These are phyloP conservation scores for Coccomyxa sp. DNA, from an alignment of 139 green algal species.

Conservation along the genomic window DNA sequence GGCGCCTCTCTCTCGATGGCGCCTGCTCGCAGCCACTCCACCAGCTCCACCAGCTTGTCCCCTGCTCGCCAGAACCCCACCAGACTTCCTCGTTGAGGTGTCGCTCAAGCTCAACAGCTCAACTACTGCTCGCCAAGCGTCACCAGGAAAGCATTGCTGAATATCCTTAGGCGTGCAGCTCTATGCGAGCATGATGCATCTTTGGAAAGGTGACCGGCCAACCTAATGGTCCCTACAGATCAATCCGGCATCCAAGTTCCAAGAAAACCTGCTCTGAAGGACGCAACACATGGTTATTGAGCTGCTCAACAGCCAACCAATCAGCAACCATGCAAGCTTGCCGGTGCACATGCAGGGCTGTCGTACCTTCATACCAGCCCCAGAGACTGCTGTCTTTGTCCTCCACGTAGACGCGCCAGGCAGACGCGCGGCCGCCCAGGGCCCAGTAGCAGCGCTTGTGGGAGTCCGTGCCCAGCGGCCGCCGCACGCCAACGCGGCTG, in stretches of 20 bases:
- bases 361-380: slow-evolving; percentile 46
- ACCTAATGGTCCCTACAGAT: too few relatives aligned
- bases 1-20: slow-evolving; percentile 34
- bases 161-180: too few relatives aligned
- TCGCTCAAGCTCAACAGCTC: too few relatives aligned
- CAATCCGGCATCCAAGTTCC: too few relatives aligned
- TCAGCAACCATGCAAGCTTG: too few relatives aligned
- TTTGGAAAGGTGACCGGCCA: too few relatives aligned
- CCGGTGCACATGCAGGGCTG: background rate
- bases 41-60: slow-evolving; percentile 20
- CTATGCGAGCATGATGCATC: too few relatives aligned
- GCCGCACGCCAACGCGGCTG: slow-evolving; percentile 58
- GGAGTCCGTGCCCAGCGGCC: slow-evolving; percentile 60
- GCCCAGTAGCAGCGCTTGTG: slow-evolving; percentile 72
- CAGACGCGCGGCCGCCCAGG: slow-evolving; percentile 55
- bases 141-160: too few relatives aligned
- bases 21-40: slow-evolving; percentile 36
- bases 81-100: background rate
- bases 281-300: too few relatives aligned
- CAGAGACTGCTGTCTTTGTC: slow-evolving; percentile 32
- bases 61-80: slow-evolving; percentile 12
- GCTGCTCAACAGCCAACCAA: too few relatives aligned
- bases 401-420: slow-evolving; percentile 71
- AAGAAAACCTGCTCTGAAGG: too few relatives aligned
- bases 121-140: too few relatives aligned